phyloP scores from a whole-genome alignment of 1,139 yeast species.

The Zhuliangozyma blackwelliae region DNA sequence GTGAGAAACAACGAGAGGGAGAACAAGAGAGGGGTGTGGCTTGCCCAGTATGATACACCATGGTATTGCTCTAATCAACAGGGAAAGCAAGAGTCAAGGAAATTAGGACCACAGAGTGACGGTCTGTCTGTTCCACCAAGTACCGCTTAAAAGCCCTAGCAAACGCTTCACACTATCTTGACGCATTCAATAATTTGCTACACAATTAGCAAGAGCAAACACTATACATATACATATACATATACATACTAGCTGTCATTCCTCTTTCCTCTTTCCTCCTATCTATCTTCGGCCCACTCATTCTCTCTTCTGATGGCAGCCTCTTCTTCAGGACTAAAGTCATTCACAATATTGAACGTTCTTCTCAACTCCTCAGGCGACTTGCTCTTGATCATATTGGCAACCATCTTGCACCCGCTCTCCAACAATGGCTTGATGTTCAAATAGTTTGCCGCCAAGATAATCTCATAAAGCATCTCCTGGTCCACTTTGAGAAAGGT shows the following conservation, averaged over 20 bases:
- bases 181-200: background rate
- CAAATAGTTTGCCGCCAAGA: constrained; percentile 91
- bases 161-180: no score
- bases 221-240: background rate
- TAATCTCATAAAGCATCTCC: constrained; percentile 96
- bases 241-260: background rate
- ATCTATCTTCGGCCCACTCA: constrained; percentile 99
- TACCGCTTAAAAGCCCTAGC: no score
- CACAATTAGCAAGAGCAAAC: background rate
- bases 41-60: no score
- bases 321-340: constrained; percentile 97
- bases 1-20: no score
- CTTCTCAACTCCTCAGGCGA: constrained; percentile 95
- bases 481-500: constrained; percentile 95
- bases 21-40: no score
- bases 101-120: no score
- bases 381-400: constrained; percentile 96
- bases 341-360: constrained; percentile 92
- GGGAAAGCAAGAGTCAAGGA: no score
- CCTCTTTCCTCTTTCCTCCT: constrained; percentile 7
- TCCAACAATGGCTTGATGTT: constrained; percentile 91
- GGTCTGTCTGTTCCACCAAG: no score
- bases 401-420: constrained; percentile 95
- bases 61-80: no score
- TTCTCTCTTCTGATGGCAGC: constrained; percentile 96